Base-by-base conservation (phyloP, 768 basidiomycete species). In the Podaxis sp. region DNA sequence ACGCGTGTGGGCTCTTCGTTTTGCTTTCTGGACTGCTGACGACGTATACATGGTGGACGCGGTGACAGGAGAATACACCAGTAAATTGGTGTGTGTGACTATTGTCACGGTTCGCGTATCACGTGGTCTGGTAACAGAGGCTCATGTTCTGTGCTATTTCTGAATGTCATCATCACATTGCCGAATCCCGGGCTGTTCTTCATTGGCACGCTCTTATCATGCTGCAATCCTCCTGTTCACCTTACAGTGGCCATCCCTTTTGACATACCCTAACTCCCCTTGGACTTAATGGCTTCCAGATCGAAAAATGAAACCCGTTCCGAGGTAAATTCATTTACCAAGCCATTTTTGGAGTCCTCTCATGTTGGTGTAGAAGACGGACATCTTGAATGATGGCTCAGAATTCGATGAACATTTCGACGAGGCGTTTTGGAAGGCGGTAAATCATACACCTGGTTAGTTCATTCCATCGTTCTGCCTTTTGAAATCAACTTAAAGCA, bases 11-110 rank as follows among this genome's bases (percentile, higher is more conserved):
- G 86, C 80, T 63, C 88, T 82, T 65, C 90, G 77, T 70, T 82
- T 83, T 63, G 90, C 89, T 61, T 90, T 86, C 72, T 91, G 90
- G 50, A 83, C 85, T 27, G 83, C 82, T 36, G 88, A 85, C 13
- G 86, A 82, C 36, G 82, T 77, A 75, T 89, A 90, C 82, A 84
- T 83, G 64, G 68, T 68, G 59, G 64, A 51, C 53, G 60, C 25
- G 27, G 64, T 57, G 53, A 53, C 57, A 32, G 63, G 32, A 51
- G 61, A 28, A 47, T 38, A 27, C 35, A 11, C 21, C 23, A 6
- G 59, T 37, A 59, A 59, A 63, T 62, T 40, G 57, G 40, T 32
- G n/a, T 25, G 36, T 55, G 55, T 51, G 28, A 47, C 55, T 25
- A 36, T 1, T 4, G 23, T 47, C 59, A 50, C 57, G 57, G 16